A percentile compares a stretch with the other conserved stretches of the same genome.
Evolutionary conservation across 495 filamentous ascomycete species (phyloP).

Genomic region (Pseudomonodictys pantanalensis): DNA sequence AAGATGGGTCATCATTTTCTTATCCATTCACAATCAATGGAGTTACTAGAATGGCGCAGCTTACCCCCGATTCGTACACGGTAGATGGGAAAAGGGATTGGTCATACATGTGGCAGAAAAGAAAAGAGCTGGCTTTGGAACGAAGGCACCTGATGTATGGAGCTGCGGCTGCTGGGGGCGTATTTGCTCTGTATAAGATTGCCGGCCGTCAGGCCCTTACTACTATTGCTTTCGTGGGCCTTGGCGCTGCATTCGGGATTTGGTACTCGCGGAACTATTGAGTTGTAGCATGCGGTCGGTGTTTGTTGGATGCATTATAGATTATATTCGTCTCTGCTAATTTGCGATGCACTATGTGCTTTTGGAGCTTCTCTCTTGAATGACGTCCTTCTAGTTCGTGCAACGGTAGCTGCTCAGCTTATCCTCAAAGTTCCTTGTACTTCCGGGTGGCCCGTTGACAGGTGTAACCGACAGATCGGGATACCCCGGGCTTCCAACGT

Average conservation of each 20-base stretch:
- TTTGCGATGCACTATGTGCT: too few relatives aligned
- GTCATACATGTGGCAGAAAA: neutral
- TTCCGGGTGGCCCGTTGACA: conserved; percentile 1
- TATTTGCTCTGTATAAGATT: too few relatives aligned
- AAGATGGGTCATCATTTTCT: neutral
- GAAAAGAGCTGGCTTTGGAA: neutral
- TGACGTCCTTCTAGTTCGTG: neutral
- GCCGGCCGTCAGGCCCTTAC: neutral
- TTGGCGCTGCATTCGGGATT: neutral
- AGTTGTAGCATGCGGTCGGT: too few relatives aligned
- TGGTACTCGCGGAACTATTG: neutral
- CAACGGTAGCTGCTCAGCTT: conserved; percentile 8
- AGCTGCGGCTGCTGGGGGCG: neutral
- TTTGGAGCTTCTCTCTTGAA: too few relatives aligned
- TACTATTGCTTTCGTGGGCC: neutral
- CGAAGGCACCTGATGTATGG: neutral
- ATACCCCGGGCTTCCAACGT: conserved; percentile 6
- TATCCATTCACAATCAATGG: neutral
- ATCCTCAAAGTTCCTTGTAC: conserved; percentile 12
- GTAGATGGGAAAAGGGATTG: neutral
- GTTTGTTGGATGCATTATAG: too few relatives aligned
- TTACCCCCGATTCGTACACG: neutral
- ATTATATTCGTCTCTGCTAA: too few relatives aligned
- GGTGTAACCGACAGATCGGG: neutral
- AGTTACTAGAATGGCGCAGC: neutral